Base-by-base conservation (phyloP, 768 basidiomycete species). In the Cystobasidium ongulense region DNA sequence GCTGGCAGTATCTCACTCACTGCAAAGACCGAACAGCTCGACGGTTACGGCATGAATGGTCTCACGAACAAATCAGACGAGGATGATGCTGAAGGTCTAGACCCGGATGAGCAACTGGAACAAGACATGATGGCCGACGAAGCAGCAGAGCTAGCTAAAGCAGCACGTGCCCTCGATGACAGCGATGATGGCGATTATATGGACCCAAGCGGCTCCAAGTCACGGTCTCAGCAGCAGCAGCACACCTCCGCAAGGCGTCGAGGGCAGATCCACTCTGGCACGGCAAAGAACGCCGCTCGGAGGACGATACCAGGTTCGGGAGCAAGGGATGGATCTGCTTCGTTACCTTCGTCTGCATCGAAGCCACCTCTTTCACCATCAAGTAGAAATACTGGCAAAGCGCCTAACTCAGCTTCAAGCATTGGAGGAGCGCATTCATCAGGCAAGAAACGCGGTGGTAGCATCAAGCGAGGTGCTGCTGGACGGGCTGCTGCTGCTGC, bases 91-190 rank as follows among this genome's bases (percentile, higher is more conserved):
- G 57, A 59, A 31, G 33, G 23, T 15, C 27, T 59, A 59, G 57
- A 59, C 29, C 7, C 57, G 21, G 57, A 59, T 23, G 57, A 59
- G 33, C 57, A 59, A 23, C 21, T 59, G 21, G 57, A 27, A 15
- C 57, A 31, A 59, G 57, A 59, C 29, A 27, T 64, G 33, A 5
- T 64, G 38, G 33, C 31, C 10, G 63, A 64, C 17, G 63, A 64
- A 46, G 63, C 31, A 29, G 63, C 4, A 64, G 63, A 64, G 63
- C 63, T 46, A 15, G 63, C 63, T n/a, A 36, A 68, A 53, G 66
- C 38, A 23, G 63, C 63, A 4, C 31, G 25, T 17, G 27, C 31
- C 27, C 57, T 59, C 5, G 63, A 64, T 27, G 63, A 64, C 23
- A 64, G 63, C 38, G 63, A 38, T 15, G 63, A 64, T 25, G 63